A percentile compares a stretch with the other conserved stretches of the same genome.
Conservation (phyloP, 2,329 filamentous ascomycete genomes). For the Teratosphaeria destructans region DNA sequence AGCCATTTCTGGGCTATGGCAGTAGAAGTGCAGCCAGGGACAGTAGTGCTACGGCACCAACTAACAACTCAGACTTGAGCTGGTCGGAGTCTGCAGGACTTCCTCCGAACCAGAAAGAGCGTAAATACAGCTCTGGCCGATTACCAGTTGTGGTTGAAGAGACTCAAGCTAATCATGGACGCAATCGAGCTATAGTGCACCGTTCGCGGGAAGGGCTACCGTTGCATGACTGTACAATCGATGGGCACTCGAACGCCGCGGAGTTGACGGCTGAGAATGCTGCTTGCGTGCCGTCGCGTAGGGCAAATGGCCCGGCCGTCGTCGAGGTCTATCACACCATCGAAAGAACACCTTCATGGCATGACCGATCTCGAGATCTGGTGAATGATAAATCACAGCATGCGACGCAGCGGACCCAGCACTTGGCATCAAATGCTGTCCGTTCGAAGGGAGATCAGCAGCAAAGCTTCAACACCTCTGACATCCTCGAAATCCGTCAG, state of each 20-base stretch:
- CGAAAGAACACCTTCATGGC: background rate
- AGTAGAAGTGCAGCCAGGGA: conserved; percentile 22
- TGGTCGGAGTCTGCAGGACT: conserved; percentile 32
- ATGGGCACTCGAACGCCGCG: background rate
- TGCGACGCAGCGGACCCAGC: background rate
- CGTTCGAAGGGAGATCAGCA: background rate
- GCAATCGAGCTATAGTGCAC: background rate
- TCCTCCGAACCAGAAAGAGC: conserved; percentile 5
- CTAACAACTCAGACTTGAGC: conserved; percentile 28
- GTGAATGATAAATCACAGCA: background rate
- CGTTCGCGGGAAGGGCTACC: background rate
- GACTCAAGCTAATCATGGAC: background rate
- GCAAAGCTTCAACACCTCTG: conserved; percentile 12
- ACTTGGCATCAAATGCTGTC: background rate
- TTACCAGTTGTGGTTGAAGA: background rate
- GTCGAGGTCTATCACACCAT: background rate
- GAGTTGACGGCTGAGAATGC: background rate
- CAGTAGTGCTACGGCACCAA: conserved; percentile 4
- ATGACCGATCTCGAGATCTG: background rate
- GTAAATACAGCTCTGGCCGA: background rate
- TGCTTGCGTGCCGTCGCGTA: background rate
- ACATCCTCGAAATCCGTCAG: conserved; percentile 11
- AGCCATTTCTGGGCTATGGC: conserved; percentile 29
- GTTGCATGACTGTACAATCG: background rate
- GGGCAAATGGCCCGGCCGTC: background rate